Evolutionary conservation across 2,329 filamentous ascomycete species (phyloP).

Genomic region (Amylocarpus encephaloides): DNA sequence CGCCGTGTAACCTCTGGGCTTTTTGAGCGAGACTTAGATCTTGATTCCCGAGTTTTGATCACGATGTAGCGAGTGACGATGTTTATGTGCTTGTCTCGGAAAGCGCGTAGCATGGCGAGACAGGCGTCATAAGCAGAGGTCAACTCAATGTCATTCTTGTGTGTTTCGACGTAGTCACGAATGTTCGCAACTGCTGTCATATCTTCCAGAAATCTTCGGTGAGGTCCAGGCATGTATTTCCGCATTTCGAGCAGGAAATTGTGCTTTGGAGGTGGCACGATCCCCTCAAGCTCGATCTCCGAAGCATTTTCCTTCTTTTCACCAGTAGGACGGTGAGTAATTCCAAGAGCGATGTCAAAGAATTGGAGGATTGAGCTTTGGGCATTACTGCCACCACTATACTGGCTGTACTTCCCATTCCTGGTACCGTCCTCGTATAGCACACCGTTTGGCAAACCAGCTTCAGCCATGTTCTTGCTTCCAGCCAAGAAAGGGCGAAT

Average conservation of each 20-base stretch:
- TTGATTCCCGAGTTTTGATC: conserved; percentile 71
- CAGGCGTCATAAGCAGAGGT: conserved; percentile 85
- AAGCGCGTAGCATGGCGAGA: conserved; percentile 62
- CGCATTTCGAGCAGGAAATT: conserved; percentile 98
- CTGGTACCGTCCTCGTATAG: conserved; percentile 77
- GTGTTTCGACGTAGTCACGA: conserved; percentile 67
- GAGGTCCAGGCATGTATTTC: conserved; percentile 89
- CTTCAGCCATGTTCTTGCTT: conserved; percentile 96
- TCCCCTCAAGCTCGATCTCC: conserved; percentile 41
- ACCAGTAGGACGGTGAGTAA: conserved; percentile 87
- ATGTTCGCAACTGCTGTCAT: conserved; percentile 79
- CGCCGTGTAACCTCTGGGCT: conserved; percentile 45
- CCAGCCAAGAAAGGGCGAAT: conserved; percentile 95
- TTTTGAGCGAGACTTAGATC: conserved; percentile 45
- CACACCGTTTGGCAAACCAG: conserved; percentile 80
- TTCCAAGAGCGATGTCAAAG: conserved; percentile 85
- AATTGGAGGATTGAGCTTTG: conserved; percentile 97
- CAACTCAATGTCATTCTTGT: conserved; percentile 56
- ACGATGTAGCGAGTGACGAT: conserved; percentile 97
- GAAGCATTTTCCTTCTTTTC: conserved; percentile 48
- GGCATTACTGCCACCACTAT: conserved; percentile 90
- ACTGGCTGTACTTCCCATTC: conserved; percentile 65
- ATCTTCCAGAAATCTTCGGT: conserved; percentile 81
- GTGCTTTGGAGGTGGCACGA: conserved; percentile 52
- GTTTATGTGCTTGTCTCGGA: conserved; percentile 80